A percentile compares a stretch with the other conserved stretches of the same genome.
Conservation (phyloP, 176 grass and related monocot species). For the Pontederia paniculata region DNA sequence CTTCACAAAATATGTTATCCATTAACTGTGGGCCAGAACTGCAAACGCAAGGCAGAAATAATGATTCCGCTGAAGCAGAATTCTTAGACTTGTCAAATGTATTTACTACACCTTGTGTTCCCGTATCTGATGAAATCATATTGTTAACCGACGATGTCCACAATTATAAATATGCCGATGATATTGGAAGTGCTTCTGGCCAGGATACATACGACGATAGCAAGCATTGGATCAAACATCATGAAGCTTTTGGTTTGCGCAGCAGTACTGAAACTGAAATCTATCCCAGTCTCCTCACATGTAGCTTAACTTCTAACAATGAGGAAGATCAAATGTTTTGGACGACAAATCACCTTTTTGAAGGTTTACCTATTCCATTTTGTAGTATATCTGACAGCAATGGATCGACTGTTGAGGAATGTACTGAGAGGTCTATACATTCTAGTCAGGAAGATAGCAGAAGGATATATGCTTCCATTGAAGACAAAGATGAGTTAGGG, state of each 20-base stretch:
- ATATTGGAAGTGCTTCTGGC: neutral
- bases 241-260: neutral
- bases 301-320: neutral
- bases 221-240: neutral
- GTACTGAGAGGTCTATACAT: neutral
- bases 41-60: neutral
- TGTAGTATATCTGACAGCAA: constrained; percentile 8
- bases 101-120: neutral
- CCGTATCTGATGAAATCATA: neutral
- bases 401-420: neutral
- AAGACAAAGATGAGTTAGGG: neutral
- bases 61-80: neutral
- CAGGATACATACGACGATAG: neutral
- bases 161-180: neutral
- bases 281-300: neutral
- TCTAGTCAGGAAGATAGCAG: neutral
- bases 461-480: neutral
- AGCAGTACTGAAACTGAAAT: neutral
- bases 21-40: neutral
- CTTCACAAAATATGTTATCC: neutral
- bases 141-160: neutral
- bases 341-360: constrained; percentile 7
- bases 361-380: constrained; percentile 3
- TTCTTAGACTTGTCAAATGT: neutral
- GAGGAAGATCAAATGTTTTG: constrained; percentile 12